Conservation (phyloP, 768 basidiomycete genomes). For the Pulveroboletus sp. region DNA sequence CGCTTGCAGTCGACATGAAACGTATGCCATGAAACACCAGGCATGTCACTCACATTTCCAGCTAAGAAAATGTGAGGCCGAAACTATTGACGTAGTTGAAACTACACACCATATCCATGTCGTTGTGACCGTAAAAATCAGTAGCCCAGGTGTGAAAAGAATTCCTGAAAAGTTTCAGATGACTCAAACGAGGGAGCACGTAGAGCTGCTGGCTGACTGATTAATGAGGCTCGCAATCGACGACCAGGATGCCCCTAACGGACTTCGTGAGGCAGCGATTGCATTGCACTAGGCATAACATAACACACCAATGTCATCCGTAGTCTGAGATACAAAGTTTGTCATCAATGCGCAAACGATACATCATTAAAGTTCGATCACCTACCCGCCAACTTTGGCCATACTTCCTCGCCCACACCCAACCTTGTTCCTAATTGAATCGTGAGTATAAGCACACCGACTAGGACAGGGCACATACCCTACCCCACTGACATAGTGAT, state of each 20-base stretch:
- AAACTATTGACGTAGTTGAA: constrained; percentile 2
- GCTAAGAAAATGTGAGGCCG: constrained; percentile 29
- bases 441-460: background rate
- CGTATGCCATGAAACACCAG: background rate
- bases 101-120: constrained; percentile 56
- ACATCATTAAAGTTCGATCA: background rate
- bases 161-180: constrained; percentile 38
- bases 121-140: constrained; percentile 66
- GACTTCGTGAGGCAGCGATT: background rate
- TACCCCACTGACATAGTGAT: constrained; percentile 67
- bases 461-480: constrained; percentile 35
- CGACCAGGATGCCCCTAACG: constrained; percentile 43
- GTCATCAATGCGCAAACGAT: background rate
- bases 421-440: constrained; percentile 48
- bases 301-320: constrained; percentile 48
- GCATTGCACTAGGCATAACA: background rate
- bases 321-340: constrained; percentile 36
- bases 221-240: constrained; percentile 52
- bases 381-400: constrained; percentile 67
- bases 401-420: constrained; percentile 54
- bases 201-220: constrained; percentile 33
- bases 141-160: constrained; percentile 59
- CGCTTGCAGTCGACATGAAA: constrained; percentile 33
- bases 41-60: constrained; percentile 45
- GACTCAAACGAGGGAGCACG: background rate